These are phyloP conservation scores for Aureobasidium sp. DNA, from an alignment of 2,329 filamentous ascomycete species.

Conservation along the genomic window DNA sequence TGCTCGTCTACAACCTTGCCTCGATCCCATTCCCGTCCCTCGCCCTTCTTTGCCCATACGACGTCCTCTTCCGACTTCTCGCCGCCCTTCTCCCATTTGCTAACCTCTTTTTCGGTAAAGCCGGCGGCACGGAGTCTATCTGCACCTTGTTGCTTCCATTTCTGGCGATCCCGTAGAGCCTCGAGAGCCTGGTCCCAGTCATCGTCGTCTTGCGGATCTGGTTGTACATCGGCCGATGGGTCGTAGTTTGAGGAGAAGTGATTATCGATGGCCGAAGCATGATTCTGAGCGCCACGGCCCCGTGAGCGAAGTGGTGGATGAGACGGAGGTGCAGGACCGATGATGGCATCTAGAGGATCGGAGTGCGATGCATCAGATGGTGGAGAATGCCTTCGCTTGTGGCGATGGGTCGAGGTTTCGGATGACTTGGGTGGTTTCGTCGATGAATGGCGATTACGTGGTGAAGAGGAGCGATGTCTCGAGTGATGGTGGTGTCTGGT, in stretches of 20 bases:
- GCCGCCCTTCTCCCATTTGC: conserved; percentile 58
- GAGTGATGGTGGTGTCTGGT: background rate
- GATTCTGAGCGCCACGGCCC: conserved; percentile 58
- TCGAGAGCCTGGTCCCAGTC: conserved; percentile 78
- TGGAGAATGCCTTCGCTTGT: background rate
- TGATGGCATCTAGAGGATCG: conserved; percentile 65
- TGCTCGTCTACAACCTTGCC: conserved; percentile 55
- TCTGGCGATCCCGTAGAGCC: conserved; percentile 68
- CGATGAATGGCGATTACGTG: background rate
- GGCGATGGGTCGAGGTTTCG: background rate
- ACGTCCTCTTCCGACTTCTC: conserved; percentile 49
- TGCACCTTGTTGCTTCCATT: conserved; percentile 66
- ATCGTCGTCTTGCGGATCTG: conserved; percentile 33
- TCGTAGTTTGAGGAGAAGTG: conserved; percentile 65
- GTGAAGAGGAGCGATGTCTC: conserved; percentile 1
- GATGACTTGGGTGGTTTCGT: background rate
- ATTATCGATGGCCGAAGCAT: conserved; percentile 62
- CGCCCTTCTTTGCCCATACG: conserved; percentile 30
- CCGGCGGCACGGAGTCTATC: conserved; percentile 69
- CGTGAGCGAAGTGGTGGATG: conserved; percentile 43
- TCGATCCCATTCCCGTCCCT: conserved; percentile 59
- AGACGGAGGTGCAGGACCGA: conserved; percentile 60
- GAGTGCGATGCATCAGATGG: conserved; percentile 38
- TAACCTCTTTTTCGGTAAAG: conserved; percentile 67
- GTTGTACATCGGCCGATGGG: conserved; percentile 40